Evolutionary conservation across 768 basidiomycete genomes (phyloP).

Genomic region (Mycena indigotica): DNA sequence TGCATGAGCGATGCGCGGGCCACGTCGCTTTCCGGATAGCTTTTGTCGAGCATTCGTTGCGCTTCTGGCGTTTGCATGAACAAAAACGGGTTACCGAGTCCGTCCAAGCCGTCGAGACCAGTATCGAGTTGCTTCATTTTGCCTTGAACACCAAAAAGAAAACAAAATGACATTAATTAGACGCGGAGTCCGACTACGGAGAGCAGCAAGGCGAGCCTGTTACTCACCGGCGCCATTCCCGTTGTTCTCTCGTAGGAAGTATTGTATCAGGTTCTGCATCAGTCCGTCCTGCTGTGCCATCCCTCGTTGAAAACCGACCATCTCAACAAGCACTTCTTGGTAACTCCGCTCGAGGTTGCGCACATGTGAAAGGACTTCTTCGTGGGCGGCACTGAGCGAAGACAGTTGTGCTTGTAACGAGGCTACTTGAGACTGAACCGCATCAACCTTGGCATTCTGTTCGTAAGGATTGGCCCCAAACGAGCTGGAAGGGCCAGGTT

Average conservation of each 20-base stretch:
- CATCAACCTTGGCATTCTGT: conserved; percentile 31
- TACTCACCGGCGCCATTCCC: conserved; percentile 29
- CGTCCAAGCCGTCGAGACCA: conserved; percentile 12
- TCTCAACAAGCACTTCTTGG: conserved; percentile 68
- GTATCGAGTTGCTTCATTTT: conserved; percentile 20
- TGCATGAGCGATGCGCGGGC: conserved; percentile 71
- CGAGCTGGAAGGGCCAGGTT: conserved; percentile 31
- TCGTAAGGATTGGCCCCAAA: conserved; percentile 33
- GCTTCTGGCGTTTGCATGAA: conserved; percentile 63
- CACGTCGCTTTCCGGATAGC: conserved; percentile 56
- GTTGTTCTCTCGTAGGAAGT: conserved; percentile 71
- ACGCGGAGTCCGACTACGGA: conserved; percentile 10
- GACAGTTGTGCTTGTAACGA: conserved; percentile 43
- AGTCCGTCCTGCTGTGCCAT: conserved; percentile 85
- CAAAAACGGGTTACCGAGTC: conserved; percentile 36
- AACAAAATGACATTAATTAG: conserved; percentile 21
- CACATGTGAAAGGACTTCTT: conserved; percentile 56
- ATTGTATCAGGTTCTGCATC: conserved; percentile 80
- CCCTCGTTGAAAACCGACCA: conserved; percentile 71
- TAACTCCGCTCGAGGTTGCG: conserved; percentile 64
- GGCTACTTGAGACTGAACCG: conserved; percentile 37
- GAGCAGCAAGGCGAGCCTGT: conserved; percentile 19
- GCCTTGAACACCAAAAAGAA: conserved; percentile 17
- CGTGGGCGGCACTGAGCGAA: conserved; percentile 46
- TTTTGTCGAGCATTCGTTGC: conserved; percentile 44